Percentiles rank a stretch among this genome's conserved stretches.
phyloP scores from a whole-genome alignment of 306 rosid genomes.

The Ceratonia siliqua region DNA sequence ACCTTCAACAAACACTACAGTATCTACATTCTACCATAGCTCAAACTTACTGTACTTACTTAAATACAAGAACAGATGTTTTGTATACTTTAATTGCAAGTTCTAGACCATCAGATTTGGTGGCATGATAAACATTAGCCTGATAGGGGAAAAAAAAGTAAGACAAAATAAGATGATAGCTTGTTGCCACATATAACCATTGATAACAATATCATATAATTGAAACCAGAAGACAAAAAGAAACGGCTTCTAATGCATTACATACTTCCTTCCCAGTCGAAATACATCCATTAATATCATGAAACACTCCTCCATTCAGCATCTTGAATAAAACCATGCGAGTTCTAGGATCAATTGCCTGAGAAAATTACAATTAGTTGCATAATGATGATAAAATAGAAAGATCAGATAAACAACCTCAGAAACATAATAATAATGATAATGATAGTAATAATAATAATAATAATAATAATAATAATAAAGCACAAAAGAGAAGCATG shows the following conservation, averaged over 20 bases:
- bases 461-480: no score
- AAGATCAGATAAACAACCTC: no score
- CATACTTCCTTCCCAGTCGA: slow-evolving; percentile 94
- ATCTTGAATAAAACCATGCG: slow-evolving; percentile 89
- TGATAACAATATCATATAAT: slow-evolving; percentile 12
- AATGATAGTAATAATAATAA: no score
- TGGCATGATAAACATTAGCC: slow-evolving; percentile 98
- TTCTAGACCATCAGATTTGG: slow-evolving; percentile 78
- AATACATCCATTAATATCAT: slow-evolving; percentile 93
- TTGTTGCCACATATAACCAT: slow-evolving; percentile 10
- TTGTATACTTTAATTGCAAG: slow-evolving; percentile 87
- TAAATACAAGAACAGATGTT: slow-evolving; percentile 82
- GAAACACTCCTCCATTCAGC: slow-evolving; percentile 81
- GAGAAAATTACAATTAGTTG: slow-evolving; percentile 33
- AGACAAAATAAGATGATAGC: slow-evolving; percentile 14
- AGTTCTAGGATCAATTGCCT: slow-evolving; percentile 97
- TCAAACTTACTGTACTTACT: slow-evolving; percentile 53
- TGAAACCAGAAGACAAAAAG: slow-evolving; percentile 1
- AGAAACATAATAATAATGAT: no score
- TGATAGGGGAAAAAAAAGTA: slow-evolving; percentile 35
- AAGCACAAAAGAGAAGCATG: not conserved
- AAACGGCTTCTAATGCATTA: not conserved
- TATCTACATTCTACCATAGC: not conserved
- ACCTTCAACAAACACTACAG: not conserved
- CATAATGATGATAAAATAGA: no score